These are phyloP conservation scores for Chalciporus sphaerocephalus DNA, from an alignment of 768 basidiomycete species.

Conservation along the genomic window DNA sequence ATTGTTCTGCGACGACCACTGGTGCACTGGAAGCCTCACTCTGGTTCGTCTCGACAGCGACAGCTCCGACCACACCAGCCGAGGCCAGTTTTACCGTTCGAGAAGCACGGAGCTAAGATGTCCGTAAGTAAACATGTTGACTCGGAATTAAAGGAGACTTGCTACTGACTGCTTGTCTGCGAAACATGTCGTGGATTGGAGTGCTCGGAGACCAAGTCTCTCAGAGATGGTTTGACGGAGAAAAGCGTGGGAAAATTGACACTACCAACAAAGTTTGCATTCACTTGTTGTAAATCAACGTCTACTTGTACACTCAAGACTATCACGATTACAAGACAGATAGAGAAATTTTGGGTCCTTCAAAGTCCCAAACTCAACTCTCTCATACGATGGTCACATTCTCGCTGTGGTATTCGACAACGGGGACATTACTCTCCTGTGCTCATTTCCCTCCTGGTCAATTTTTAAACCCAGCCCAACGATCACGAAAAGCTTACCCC, in stretches of 20 bases:
- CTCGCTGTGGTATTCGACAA: constrained; percentile 21
- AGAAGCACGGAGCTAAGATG: constrained; percentile 22
- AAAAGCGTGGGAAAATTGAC: constrained; percentile 14
- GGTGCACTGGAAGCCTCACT: constrained; percentile 4
- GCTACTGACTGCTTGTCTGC: constrained; percentile 23
- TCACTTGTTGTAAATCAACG: no score
- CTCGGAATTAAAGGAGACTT: background rate
- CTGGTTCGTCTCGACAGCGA: constrained; percentile 12
- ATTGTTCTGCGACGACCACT: background rate
- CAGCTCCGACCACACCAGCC: constrained; percentile 12
- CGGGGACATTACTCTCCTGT: constrained; percentile 9
- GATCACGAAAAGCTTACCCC: constrained; percentile 27
- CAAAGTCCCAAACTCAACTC: no score
- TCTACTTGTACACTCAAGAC: no score
- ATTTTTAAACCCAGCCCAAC: background rate
- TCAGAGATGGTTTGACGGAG: constrained; percentile 11
- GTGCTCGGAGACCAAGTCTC: constrained; percentile 2
- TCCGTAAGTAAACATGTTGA: background rate
- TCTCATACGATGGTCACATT: constrained; percentile 12
- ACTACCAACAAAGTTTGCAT: background rate
- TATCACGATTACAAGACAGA: no score
- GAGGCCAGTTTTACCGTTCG: constrained; percentile 21
- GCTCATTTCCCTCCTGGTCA: no score
- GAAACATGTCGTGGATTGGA: constrained; percentile 17
- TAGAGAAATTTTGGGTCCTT: no score